phyloP scores from a whole-genome alignment of 257 asterid species.

The Linderniella brevidens region DNA sequence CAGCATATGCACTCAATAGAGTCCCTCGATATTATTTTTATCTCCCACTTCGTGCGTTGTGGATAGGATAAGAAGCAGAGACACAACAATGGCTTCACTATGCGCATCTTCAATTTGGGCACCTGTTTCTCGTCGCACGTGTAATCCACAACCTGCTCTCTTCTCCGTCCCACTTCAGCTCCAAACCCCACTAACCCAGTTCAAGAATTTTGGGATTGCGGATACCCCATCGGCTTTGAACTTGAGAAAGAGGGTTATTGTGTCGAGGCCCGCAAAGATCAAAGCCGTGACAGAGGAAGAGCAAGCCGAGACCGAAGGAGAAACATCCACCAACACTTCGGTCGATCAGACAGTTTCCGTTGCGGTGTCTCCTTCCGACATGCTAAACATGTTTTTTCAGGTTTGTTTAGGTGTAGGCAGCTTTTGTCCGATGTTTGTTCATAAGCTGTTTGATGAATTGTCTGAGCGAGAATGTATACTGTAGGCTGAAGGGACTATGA shows the following conservation, averaged over 20 bases:
- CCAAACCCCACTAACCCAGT: too few relatives aligned
- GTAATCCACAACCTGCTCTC: too few relatives aligned
- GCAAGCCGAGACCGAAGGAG: constrained; percentile 19
- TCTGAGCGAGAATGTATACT: constrained; percentile 8
- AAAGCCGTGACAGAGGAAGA: constrained; percentile 36
- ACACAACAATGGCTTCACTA: too few relatives aligned
- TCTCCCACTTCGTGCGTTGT: too few relatives aligned
- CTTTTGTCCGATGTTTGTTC: not conserved
- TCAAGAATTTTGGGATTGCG: constrained; percentile 13
- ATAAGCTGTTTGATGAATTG: constrained; percentile 16
- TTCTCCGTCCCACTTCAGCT: too few relatives aligned
- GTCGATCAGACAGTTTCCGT: constrained; percentile 61
- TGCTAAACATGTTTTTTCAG: constrained; percentile 81
- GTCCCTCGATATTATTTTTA: too few relatives aligned
- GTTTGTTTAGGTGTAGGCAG: constrained; percentile 11
- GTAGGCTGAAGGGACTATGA: constrained; percentile 80
- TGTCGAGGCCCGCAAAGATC: constrained; percentile 15
- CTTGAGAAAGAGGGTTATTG: constrained; percentile 4
- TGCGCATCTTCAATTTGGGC: too few relatives aligned
- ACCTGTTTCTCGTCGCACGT: too few relatives aligned
- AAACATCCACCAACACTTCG: constrained; percentile 16
- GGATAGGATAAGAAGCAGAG: too few relatives aligned
- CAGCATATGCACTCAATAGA: too few relatives aligned
- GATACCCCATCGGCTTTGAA: constrained; percentile 12
- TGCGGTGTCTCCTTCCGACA: constrained; percentile 72